Percentiles rank a stretch among this genome's conserved stretches.
Evolutionary conservation across 2,329 filamentous ascomycete species (phyloP).

Genomic region (Talaromyces islandicus): DNA sequence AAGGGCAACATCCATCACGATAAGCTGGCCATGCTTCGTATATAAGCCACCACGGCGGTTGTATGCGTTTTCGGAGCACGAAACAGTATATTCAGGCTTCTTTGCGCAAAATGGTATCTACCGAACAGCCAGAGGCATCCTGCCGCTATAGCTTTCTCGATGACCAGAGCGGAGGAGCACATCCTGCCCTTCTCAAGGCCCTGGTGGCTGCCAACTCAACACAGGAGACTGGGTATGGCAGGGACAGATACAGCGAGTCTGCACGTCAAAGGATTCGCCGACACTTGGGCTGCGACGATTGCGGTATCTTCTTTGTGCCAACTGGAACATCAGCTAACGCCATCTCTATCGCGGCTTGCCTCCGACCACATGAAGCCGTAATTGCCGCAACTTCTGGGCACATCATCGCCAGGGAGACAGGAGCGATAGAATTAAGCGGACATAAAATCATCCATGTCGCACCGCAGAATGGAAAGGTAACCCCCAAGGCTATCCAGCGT

Average conservation of each 20-base stretch:
- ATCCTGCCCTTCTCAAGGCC: conserved; percentile 44
- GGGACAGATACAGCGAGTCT: conserved; percentile 39
- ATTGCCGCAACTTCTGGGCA: conserved; percentile 46
- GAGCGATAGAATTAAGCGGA: conserved; percentile 46
- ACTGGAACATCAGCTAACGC: conserved; percentile 49
- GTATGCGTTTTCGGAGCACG: not conserved
- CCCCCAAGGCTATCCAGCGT: conserved; percentile 35
- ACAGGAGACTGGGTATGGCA: conserved; percentile 45
- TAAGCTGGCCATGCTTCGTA: not conserved
- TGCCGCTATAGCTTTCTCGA: conserved; percentile 36
- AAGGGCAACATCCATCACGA: not conserved
- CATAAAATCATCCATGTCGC: conserved; percentile 49
- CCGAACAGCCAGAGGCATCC: not conserved
- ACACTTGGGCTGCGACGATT: conserved; percentile 22
- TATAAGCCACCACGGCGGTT: not conserved
- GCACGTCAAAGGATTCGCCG: conserved; percentile 39
- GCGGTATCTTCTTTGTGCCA: conserved; percentile 46
- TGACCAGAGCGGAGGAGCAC: conserved; percentile 49
- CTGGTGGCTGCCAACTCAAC: conserved; percentile 40
- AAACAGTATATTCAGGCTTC: not conserved
- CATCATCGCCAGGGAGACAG: conserved; percentile 46
- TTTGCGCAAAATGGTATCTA: not conserved
- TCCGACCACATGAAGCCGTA: conserved; percentile 48
- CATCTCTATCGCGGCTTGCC: conserved; percentile 47
- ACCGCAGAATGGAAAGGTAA: conserved; percentile 44